Percentiles rank a stretch among this genome's conserved stretches.
These are phyloP conservation scores for Tetragonia tetragonoides DNA, from an alignment of 148 eudicot species.

Conservation along the genomic window DNA sequence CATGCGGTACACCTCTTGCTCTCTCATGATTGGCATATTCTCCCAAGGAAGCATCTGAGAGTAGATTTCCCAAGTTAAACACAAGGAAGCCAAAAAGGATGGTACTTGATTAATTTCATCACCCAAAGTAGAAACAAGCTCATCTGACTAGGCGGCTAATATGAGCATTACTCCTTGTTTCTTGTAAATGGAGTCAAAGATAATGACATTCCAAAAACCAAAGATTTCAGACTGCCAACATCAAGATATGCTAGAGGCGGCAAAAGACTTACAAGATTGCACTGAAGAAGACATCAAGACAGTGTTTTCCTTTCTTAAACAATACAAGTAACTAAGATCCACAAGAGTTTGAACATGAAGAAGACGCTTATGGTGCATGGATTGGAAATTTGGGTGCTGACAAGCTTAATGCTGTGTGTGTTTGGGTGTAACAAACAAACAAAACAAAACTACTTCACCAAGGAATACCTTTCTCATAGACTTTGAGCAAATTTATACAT, in stretches of 20 bases:
- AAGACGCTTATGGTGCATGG: neutral
- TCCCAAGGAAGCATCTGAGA: constrained; percentile 98
- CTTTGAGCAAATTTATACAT: neutral
- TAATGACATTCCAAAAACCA: constrained; percentile 11
- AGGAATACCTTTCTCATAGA: neutral
- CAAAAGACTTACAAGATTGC: neutral
- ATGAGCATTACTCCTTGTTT: neutral
- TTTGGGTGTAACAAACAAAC: neutral
- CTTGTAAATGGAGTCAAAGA: neutral
- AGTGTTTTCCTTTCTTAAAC: no score
- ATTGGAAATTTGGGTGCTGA: no score
- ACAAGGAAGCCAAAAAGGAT: neutral
- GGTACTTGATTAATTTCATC: neutral
- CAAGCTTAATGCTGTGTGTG: neutral
- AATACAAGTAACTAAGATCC: neutral
- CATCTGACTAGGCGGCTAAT: neutral
- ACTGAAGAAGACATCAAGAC: neutral
- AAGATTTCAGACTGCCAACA: neutral
- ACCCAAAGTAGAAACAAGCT: neutral
- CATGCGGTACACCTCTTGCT: constrained; percentile 91
- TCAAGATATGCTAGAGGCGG: neutral
- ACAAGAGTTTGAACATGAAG: neutral
- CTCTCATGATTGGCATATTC: constrained; percentile 73
- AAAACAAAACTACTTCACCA: neutral
- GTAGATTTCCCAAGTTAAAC: neutral